A percentile compares a stretch with the other conserved stretches of the same genome.
These are phyloP conservation scores for Cylindricascospora bacillispora DNA, from an alignment of 1,139 yeast species.

Conservation along the genomic window DNA sequence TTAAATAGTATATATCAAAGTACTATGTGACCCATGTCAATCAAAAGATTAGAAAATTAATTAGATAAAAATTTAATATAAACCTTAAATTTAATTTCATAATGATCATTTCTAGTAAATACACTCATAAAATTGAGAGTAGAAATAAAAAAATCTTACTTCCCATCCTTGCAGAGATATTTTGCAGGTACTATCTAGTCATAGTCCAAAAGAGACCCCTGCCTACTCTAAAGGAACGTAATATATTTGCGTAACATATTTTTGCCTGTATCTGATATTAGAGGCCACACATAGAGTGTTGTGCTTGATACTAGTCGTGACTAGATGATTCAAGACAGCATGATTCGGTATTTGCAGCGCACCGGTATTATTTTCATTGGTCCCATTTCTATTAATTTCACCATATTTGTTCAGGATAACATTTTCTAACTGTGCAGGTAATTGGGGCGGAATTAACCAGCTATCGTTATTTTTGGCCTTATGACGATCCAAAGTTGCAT, in stretches of 20 bases:
- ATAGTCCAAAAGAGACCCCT: too few species aligned
- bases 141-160: too few species aligned
- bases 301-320: slow-evolving; percentile 88
- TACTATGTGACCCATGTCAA: too few species aligned
- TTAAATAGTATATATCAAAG: too few species aligned
- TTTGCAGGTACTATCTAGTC: too few species aligned
- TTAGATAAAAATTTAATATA: too few species aligned
- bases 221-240: slow-evolving; percentile 4
- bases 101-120: too few species aligned
- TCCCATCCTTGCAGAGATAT: too few species aligned
- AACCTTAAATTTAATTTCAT: too few species aligned
- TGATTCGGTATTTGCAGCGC: slow-evolving; percentile 93
- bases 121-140: too few species aligned
- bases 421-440: slow-evolving; percentile 91
- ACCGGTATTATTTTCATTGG: slow-evolving; percentile 18
- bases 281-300: slow-evolving; percentile 85
- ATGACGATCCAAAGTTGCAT: slow-evolving; percentile 61
- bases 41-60: too few species aligned
- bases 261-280: slow-evolving; percentile 78
- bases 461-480: slow-evolving; percentile 50
- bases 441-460: slow-evolving; percentile 83
- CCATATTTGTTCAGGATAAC: slow-evolving; percentile 75
- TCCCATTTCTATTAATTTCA: background rate
- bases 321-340: slow-evolving; percentile 86
- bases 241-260: slow-evolving; percentile 32